These are phyloP conservation scores for Podosphaera fusca DNA, from an alignment of 2,329 filamentous ascomycete genomes.

Conservation along the genomic window DNA sequence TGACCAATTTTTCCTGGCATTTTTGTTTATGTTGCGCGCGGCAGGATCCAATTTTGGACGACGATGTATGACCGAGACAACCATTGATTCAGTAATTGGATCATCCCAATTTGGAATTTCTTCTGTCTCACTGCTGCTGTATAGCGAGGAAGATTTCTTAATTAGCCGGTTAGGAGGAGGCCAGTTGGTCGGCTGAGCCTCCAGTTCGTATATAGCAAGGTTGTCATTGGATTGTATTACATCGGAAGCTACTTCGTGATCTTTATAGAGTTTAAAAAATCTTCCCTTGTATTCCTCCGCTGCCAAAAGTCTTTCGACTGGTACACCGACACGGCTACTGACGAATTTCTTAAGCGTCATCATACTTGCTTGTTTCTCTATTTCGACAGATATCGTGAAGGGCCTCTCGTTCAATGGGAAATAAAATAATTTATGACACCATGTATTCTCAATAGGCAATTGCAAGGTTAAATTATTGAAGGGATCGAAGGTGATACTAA, in stretches of 20 bases:
- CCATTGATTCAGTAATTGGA: slow-evolving; percentile 36
- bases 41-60: slow-evolving; percentile 16
- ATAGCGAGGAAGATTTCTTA: slow-evolving; percentile 19
- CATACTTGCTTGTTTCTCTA: slow-evolving; percentile 53
- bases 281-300: slow-evolving; percentile 63
- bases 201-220: slow-evolving; percentile 54
- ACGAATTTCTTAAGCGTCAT: slow-evolving; percentile 46
- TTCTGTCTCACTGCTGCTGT: slow-evolving; percentile 20
- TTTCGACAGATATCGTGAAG: slow-evolving; percentile 51
- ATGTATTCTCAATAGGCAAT: slow-evolving; percentile 66
- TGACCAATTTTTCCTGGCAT: slow-evolving; percentile 17
- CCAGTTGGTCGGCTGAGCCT: slow-evolving; percentile 57
- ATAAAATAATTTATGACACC: slow-evolving; percentile 52
- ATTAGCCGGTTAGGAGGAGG: slow-evolving; percentile 22
- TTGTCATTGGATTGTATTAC: slow-evolving; percentile 41
- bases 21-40: slow-evolving; percentile 10
- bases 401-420: slow-evolving; percentile 52
- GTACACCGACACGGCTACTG: slow-evolving; percentile 42
- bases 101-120: slow-evolving; percentile 31
- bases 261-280: slow-evolving; percentile 71
- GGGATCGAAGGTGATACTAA: slow-evolving; percentile 96
- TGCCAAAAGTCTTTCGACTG: slow-evolving; percentile 43
- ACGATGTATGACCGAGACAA: slow-evolving; percentile 51
- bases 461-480: slow-evolving; percentile 89
- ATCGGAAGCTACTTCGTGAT: slow-evolving; percentile 44